These are phyloP conservation scores for Wickerhamiella azymoides DNA, from an alignment of 805 yeast species.

Conservation along the genomic window DNA sequence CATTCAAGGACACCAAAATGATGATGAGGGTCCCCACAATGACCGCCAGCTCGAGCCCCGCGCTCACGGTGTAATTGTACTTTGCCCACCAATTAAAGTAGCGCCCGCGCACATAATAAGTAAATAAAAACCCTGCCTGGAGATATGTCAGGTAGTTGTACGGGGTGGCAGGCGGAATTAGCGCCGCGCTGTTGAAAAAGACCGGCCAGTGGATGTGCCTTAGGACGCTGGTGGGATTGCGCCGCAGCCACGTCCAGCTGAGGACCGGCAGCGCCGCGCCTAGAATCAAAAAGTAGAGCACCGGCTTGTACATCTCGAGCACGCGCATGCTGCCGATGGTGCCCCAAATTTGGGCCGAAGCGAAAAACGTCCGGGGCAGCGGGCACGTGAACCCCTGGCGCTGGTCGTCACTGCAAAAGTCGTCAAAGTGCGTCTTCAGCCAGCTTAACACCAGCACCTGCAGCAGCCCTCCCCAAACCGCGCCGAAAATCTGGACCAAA, in stretches of 20 bases:
- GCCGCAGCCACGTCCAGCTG: constrained; percentile 28
- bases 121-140: constrained; percentile 41
- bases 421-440: constrained; percentile 28
- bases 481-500: constrained; percentile 34
- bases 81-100: constrained; percentile 65
- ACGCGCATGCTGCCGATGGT: constrained; percentile 48
- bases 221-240: constrained; percentile 30
- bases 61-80: constrained; percentile 52
- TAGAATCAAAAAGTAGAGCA: constrained; percentile 45
- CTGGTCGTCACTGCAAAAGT: constrained; percentile 34
- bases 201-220: constrained; percentile 51
- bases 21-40: constrained; percentile 49
- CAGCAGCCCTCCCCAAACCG: constrained; percentile 33
- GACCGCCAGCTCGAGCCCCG: constrained; percentile 54
- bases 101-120: constrained; percentile 40
- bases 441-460: constrained; percentile 32
- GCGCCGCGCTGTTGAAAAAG: constrained; percentile 45
- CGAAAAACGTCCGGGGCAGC: constrained; percentile 33
- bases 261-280: constrained; percentile 38
- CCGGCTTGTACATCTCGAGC: constrained; percentile 39
- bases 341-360: constrained; percentile 54
- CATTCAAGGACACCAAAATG: constrained; percentile 36
- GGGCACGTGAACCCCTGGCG: constrained; percentile 37
- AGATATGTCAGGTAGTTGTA: constrained; percentile 49
- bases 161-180: constrained; percentile 63